Evolutionary conservation across 2,329 filamentous ascomycete species (phyloP), one percentile per base, ranked within the genome.

Genomic region (Claviceps maximensis): DNA sequence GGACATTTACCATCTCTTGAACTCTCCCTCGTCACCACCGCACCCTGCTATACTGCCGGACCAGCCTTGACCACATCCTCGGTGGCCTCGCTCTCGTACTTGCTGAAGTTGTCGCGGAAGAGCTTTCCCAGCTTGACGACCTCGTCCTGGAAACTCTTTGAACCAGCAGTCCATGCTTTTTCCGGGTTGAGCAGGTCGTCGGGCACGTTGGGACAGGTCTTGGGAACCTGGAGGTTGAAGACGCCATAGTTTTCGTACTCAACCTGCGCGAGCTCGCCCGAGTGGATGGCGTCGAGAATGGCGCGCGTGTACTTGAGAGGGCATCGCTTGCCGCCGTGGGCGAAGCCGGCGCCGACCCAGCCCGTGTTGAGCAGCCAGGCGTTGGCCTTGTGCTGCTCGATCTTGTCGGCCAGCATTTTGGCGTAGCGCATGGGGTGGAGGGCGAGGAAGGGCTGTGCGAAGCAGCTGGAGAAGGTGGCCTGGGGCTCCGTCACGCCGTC

Each of bases 341-440:
- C 83, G 65, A 86, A 87, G 66, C 89, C 88, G 64, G 90, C 90
- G 67, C 90, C 90, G 67, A 94, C 89, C 90, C 90, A 96, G 63
- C 90, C 90, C 64, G 90, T 96, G 85, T 96, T 96, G 71, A 98
- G 85, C 61, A 98, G 80, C 93, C 93, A 98, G 63, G 91, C 93
- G 70, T 95, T 95, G 73, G 89, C 86, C 65, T 89, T 87, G 84
- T 98, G 89, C 62, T 88, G 71, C 66, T 91, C 82, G 68, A 98
- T 98, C 86, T 97, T 97, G 71, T 96, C 88, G 40, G 93, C 93
- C 57, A 98, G 80, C 93, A 98, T 98, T 77, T 85, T 86, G 62
- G 93, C 93, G 75, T 98, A 98, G 71, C 88, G 86, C 93, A 98
- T 98, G 64, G 93, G 93, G 80, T 98, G 93, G 55, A 98, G 84